These are phyloP conservation scores for Arthrobotrys sinensis DNA, from an alignment of 2,329 filamentous ascomycete species.

Conservation along the genomic window DNA sequence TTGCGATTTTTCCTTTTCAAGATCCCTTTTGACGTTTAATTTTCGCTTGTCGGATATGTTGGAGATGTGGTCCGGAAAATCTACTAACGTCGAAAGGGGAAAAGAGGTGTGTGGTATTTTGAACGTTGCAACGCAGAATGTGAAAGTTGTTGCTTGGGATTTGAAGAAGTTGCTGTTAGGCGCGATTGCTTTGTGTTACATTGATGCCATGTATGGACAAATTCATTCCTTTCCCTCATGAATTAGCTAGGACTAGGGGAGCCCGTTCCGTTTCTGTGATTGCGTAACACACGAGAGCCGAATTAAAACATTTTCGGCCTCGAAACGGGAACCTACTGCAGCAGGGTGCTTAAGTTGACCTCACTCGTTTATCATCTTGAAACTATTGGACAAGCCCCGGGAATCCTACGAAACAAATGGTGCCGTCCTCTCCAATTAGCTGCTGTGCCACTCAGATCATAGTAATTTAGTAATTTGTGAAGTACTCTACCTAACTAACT, in stretches of 20 bases:
- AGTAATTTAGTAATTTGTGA: no score
- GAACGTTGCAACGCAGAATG: slow-evolving; percentile 26
- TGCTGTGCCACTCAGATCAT: no score
- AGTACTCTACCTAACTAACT: not conserved
- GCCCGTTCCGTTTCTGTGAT: not conserved
- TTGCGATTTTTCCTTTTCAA: not conserved
- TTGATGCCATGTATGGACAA: not conserved
- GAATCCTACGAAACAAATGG: no score
- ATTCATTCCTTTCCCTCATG: not conserved
- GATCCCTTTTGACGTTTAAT: not conserved
- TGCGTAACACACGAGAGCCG: slow-evolving; percentile 3
- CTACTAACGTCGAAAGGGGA: slow-evolving; percentile 49
- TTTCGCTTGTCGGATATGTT: slow-evolving; percentile 52
- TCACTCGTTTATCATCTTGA: slow-evolving; percentile 8
- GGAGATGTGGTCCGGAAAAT: slow-evolving; percentile 60
- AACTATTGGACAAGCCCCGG: not conserved
- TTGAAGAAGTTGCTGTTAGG: not conserved
- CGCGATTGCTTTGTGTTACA: slow-evolving; percentile 9
- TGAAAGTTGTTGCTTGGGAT: not conserved
- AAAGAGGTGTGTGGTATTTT: slow-evolving; percentile 50
- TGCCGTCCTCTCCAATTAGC: no score
- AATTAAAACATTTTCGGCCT: slow-evolving; percentile 6
- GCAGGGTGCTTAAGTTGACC: not conserved
- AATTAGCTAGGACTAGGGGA: not conserved
- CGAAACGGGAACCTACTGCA: not conserved